These are phyloP conservation scores for Penicillium glabrum DNA, from an alignment of 2,329 filamentous ascomycete species.

Conservation along the genomic window DNA sequence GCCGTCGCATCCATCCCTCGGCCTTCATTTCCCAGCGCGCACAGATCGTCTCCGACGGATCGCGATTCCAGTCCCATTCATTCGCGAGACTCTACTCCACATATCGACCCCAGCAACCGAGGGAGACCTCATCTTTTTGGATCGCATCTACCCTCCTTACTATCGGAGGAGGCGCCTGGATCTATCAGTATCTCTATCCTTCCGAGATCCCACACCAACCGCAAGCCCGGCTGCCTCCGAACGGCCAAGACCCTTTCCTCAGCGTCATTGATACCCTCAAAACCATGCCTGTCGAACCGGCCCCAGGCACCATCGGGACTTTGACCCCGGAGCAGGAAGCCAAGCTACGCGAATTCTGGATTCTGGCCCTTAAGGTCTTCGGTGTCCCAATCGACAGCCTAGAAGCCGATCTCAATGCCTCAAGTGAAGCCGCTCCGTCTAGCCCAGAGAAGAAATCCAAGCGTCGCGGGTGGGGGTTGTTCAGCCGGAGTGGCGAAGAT, in stretches of 20 bases:
- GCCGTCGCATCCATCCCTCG: constrained; percentile 34
- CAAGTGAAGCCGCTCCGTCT: constrained; percentile 17
- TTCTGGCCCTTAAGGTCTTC: constrained; percentile 71
- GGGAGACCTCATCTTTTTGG: constrained; percentile 40
- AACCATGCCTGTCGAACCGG: constrained; percentile 33
- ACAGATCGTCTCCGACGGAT: constrained; percentile 22
- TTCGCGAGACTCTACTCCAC: constrained; percentile 29
- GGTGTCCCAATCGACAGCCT: constrained; percentile 52
- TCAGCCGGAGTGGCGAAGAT: constrained; percentile 58
- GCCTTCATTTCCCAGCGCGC: constrained; percentile 20
- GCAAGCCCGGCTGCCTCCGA: constrained; percentile 11
- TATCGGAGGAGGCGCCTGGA: constrained; percentile 36
- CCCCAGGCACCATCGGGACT: constrained; percentile 72
- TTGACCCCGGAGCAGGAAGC: constrained; percentile 86
- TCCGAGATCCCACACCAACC: constrained; percentile 11
- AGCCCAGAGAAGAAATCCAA: constrained; percentile 64
- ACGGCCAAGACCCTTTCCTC: constrained; percentile 25
- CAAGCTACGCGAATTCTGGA: constrained; percentile 87
- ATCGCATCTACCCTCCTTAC: constrained; percentile 34
- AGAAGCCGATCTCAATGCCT: constrained; percentile 19
- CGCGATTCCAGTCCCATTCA: constrained; percentile 23
- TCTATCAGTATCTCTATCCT: constrained; percentile 31
- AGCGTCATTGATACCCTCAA: constrained; percentile 37
- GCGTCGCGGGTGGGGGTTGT: constrained; percentile 65
- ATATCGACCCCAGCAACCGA: constrained; percentile 19